A percentile compares a stretch with the other conserved stretches of the same genome.
Evolutionary conservation across 495 filamentous ascomycete genomes (phyloP).

Genomic region (Aspergillus saccharolyticus): DNA sequence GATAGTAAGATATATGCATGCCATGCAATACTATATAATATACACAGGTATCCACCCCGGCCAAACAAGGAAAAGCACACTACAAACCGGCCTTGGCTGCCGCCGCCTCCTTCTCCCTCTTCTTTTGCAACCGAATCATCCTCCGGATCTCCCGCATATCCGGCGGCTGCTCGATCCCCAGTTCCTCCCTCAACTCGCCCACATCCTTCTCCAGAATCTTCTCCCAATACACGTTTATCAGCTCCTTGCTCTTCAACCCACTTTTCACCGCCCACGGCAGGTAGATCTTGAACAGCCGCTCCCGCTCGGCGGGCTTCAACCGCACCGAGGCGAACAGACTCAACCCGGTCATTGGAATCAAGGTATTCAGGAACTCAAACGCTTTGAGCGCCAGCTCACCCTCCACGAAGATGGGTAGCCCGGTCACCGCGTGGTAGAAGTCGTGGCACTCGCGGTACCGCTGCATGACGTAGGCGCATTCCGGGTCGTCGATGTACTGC

Average conservation of each 20-base stretch:
- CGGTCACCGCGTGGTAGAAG: conserved; percentile 95
- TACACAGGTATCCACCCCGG: conserved; percentile 1
- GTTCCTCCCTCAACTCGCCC: conserved; percentile 60
- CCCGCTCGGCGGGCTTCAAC: conserved; percentile 70
- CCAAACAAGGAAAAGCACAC: not conserved
- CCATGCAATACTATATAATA: conserved; percentile 15
- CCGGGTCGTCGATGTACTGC: conserved; percentile 85
- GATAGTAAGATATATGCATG: not conserved
- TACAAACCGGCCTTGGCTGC: conserved; percentile 24
- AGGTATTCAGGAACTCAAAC: conserved; percentile 91
- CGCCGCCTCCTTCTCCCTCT: conserved; percentile 53
- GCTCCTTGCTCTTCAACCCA: conserved; percentile 67
- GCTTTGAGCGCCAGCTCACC: conserved; percentile 94
- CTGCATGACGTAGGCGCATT: conserved; percentile 98
- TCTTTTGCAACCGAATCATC: conserved; percentile 62
- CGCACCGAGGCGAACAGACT: conserved; percentile 64
- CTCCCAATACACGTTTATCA: conserved; percentile 99
- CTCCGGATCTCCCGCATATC: conserved; percentile 80
- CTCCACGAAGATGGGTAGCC: conserved; percentile 84
- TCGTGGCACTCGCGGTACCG: conserved; percentile 96
- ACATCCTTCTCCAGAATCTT: conserved; percentile 87
- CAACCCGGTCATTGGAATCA: conserved; percentile 92
- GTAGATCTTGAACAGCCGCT: conserved; percentile 68
- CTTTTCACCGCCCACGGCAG: conserved; percentile 88
- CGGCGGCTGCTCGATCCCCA: conserved; percentile 83